Evolutionary conservation across 1,284 basidiomycete species (phyloP).

Genomic region (Irpex sp.): DNA sequence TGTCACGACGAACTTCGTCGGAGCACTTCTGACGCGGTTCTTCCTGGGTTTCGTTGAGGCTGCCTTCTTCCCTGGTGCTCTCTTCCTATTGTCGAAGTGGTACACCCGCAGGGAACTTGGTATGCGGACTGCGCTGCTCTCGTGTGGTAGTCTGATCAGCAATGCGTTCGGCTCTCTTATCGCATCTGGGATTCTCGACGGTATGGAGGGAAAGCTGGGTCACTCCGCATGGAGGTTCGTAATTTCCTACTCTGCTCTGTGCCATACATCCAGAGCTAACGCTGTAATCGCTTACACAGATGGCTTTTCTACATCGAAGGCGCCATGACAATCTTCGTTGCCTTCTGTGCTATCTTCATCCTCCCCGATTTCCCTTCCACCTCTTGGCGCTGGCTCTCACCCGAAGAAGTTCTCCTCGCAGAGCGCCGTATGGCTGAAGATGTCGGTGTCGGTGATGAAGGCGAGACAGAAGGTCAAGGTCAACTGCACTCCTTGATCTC

Average conservation of each 20-base stretch:
- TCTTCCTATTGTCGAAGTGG: slow-evolving; percentile 70
- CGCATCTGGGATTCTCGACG: slow-evolving; percentile 66
- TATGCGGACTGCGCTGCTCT: slow-evolving; percentile 69
- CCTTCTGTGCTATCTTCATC: slow-evolving; percentile 58
- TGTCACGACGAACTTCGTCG: slow-evolving; percentile 60
- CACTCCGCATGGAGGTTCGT: slow-evolving; percentile 70
- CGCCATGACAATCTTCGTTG: slow-evolving; percentile 59
- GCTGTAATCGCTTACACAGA: slow-evolving; percentile 25
- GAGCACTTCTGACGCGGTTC: slow-evolving; percentile 73
- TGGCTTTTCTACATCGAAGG: slow-evolving; percentile 81
- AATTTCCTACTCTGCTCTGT: neutral
- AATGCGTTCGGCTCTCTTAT: slow-evolving; percentile 86
- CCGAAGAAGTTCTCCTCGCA: slow-evolving; percentile 63
- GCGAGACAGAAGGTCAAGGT: slow-evolving; percentile 31
- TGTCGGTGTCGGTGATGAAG: slow-evolving; percentile 45
- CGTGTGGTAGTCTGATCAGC: slow-evolving; percentile 70
- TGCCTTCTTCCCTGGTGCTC: slow-evolving; percentile 69
- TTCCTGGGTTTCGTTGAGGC: slow-evolving; percentile 71
- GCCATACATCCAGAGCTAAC: neutral
- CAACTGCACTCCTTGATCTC: slow-evolving; percentile 47
- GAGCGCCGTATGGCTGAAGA: slow-evolving; percentile 74
- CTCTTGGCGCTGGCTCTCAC: slow-evolving; percentile 53
- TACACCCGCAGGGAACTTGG: slow-evolving; percentile 68
- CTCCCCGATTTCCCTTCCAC: slow-evolving; percentile 76
- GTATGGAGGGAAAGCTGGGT: slow-evolving; percentile 70